Conservation (phyloP, 306 rosid species). For the Hylodesmum podocarpum region DNA sequence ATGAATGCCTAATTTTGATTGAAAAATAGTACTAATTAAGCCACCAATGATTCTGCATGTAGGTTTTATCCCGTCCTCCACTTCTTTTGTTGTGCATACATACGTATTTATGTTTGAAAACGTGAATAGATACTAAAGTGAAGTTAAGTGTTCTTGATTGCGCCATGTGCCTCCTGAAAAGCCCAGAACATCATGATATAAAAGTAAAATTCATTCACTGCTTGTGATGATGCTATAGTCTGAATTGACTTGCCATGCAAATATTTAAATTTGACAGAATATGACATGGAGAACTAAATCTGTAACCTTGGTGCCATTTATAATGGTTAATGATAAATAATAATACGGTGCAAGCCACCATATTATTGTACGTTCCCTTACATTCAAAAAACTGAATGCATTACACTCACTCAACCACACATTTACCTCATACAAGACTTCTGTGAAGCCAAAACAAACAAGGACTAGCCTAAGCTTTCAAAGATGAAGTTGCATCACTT, state of each 20-base stretch:
- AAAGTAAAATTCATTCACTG: background rate
- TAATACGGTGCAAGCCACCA: constrained; percentile 25
- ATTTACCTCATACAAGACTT: constrained; percentile 28
- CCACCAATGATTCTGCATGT: no score
- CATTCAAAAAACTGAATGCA: constrained; percentile 49
- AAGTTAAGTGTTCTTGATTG: background rate
- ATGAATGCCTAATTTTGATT: no score
- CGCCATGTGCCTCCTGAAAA: constrained; percentile 5
- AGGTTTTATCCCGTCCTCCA: no score
- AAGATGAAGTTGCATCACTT: constrained; percentile 40
- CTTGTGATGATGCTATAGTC: background rate
- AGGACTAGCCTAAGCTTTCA: constrained; percentile 22
- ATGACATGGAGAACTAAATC: background rate
- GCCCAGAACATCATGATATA: background rate
- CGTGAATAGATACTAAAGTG: background rate
- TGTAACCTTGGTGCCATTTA: background rate
- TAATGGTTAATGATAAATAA: constrained; percentile 21
- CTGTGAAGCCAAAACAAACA: constrained; percentile 31
- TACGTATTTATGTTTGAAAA: background rate
- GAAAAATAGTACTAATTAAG: no score
- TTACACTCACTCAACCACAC: constrained; percentile 34
- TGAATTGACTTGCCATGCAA: background rate
- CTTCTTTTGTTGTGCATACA: background rate
- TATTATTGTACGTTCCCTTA: constrained; percentile 26
- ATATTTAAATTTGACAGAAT: background rate